Conservation (phyloP, 192 early-diverging fungal genomes). For the Backusella mclennaniae region DNA sequence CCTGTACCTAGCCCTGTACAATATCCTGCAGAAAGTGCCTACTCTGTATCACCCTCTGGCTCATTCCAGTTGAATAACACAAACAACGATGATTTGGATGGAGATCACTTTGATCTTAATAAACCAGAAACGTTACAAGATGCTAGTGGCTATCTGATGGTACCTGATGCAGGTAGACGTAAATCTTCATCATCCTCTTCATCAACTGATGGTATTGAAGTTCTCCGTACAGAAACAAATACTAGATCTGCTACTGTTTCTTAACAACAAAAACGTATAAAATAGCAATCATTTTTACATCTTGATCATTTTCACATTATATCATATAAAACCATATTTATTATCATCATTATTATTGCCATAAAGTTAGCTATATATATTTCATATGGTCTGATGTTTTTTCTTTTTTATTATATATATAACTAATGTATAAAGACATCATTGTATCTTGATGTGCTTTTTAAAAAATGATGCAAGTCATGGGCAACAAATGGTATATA, state of each 20-base stretch:
- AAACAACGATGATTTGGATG: neutral
- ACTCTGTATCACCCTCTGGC: constrained; percentile 1
- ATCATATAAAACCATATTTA: neutral
- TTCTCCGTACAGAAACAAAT: neutral
- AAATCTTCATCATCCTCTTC: neutral
- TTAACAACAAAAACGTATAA: neutral
- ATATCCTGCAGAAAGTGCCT: neutral
- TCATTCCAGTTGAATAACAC: neutral
- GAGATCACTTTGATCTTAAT: neutral
- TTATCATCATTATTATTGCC: neutral
- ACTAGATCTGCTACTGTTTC: constrained; percentile 2
- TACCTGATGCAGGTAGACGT: constrained; percentile 2
- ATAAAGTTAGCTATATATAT: neutral
- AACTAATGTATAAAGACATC: too few relatives aligned
- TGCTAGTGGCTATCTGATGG: constrained; percentile 8
- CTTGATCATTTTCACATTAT: neutral
- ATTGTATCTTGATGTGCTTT: too few relatives aligned
- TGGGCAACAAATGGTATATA: too few relatives aligned
- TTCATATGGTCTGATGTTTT: neutral
- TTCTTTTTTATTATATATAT: too few relatives aligned
- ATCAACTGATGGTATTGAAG: neutral
- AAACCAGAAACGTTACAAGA: neutral
- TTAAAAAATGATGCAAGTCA: too few relatives aligned
- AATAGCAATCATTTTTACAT: neutral
- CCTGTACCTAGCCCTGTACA: constrained; percentile 14